These are phyloP conservation scores for Ascodesmis nigricans DNA, from an alignment of 495 filamentous ascomycete species.

Conservation along the genomic window DNA sequence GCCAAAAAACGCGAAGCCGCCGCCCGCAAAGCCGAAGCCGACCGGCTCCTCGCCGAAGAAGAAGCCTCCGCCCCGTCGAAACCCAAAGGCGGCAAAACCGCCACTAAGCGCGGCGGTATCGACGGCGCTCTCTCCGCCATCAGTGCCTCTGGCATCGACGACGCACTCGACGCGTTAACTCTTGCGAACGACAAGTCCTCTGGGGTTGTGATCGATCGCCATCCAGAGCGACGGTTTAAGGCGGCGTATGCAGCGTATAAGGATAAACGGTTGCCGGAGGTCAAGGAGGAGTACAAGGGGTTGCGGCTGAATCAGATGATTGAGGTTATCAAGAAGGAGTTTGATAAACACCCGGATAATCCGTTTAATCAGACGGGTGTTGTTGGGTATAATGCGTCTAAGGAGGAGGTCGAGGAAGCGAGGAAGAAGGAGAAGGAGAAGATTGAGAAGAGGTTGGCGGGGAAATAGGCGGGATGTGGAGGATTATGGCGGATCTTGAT, in stretches of 20 bases:
- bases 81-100: constrained; percentile 34
- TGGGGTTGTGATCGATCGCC: constrained; percentile 49
- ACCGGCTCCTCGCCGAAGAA: constrained; percentile 63
- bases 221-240: constrained; percentile 67
- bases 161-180: constrained; percentile 63
- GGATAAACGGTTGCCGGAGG: constrained; percentile 61
- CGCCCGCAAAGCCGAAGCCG: constrained; percentile 66
- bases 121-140: constrained; percentile 27
- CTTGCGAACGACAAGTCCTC: constrained; percentile 31
- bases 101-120: constrained; percentile 22
- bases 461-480: no score
- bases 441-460: constrained; percentile 44
- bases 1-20: constrained; percentile 26
- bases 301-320: constrained; percentile 59
- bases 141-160: constrained; percentile 70
- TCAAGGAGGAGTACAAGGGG: constrained; percentile 58
- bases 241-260: constrained; percentile 77
- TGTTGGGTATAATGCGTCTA: constrained; percentile 49
- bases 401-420: constrained; percentile 51
- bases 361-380: constrained; percentile 62
- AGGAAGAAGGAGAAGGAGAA: constrained; percentile 45
- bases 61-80: constrained; percentile 36
- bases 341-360: constrained; percentile 77
- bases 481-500: no score
- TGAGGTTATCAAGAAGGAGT: constrained; percentile 65